phyloP scores from a whole-genome alignment of 164 flowering plant genomes.

The Berberis vulgaris region DNA sequence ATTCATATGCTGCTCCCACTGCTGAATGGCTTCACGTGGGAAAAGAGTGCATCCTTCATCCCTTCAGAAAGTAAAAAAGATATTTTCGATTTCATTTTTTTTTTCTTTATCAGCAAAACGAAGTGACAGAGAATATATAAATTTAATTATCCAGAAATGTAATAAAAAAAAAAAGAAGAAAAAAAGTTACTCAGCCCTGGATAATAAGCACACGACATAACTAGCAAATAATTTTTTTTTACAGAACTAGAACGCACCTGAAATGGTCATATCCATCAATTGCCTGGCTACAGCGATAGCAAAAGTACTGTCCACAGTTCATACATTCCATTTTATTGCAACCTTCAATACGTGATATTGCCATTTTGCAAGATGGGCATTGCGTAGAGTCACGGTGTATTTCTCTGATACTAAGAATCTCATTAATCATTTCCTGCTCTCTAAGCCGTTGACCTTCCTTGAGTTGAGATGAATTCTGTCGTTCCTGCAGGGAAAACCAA shows the following conservation, averaged over 20 bases:
- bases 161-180: too few species aligned
- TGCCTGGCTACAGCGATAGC: constrained; percentile 63
- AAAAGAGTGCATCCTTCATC: constrained; percentile 57
- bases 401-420: constrained; percentile 63
- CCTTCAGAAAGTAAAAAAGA: constrained; percentile 22
- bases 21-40: constrained; percentile 39
- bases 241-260: constrained; percentile 30
- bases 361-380: constrained; percentile 89
- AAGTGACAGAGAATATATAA: too few species aligned
- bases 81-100: not conserved
- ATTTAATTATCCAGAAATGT: too few species aligned
- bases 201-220: not conserved
- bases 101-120: too few species aligned
- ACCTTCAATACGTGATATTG: constrained; percentile 77
- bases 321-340: constrained; percentile 88
- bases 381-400: constrained; percentile 64
- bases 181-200: too few species aligned
- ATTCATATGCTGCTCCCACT: constrained; percentile 55
- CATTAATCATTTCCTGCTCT: constrained; percentile 69
- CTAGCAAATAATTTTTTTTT: not conserved
- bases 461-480: constrained; percentile 60
- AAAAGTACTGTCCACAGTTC: constrained; percentile 75
- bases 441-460: constrained; percentile 41
- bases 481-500: constrained; percentile 39
- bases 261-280: constrained; percentile 86